Percentiles rank a stretch among this genome's conserved stretches.
Evolutionary conservation across 75 land plant species (phyloP).

Genomic region (Isoetes taiwanensis): DNA sequence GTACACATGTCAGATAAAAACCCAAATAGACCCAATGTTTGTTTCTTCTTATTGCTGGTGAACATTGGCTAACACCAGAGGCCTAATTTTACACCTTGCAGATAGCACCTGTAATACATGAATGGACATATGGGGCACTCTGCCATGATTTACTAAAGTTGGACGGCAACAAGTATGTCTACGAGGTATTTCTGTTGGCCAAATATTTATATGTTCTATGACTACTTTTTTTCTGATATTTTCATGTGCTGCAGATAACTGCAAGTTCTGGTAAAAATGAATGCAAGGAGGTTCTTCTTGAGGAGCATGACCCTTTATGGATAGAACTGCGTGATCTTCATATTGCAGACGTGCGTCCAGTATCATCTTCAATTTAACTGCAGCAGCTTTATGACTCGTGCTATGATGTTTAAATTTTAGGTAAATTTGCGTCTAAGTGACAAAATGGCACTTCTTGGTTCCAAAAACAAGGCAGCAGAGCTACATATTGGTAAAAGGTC

Average conservation of each 20-base stretch:
- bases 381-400: not conserved
- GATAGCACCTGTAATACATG: slow-evolving; percentile 6
- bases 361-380: not conserved
- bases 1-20: too few relatives aligned
- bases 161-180: slow-evolving; percentile 7
- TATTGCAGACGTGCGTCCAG: not conserved
- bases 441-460: slow-evolving; percentile 69
- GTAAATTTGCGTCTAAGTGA: slow-evolving; percentile 71
- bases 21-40: too few relatives aligned
- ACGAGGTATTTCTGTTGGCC: too few relatives aligned
- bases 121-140: not conserved
- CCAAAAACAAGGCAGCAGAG: slow-evolving; percentile 97
- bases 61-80: too few relatives aligned
- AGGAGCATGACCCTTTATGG: slow-evolving; percentile 4
- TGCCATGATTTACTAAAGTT: not conserved
- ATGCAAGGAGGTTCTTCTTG: slow-evolving; percentile 1
- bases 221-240: too few relatives aligned
- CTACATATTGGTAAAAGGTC: slow-evolving; percentile 57
- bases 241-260: not conserved
- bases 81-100: not conserved
- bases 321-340: not conserved
- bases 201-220: too few relatives aligned
- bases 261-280: not conserved
- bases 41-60: too few relatives aligned
- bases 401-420: too few relatives aligned